Evolutionary conservation across 129 eudicot genomes (phyloP), one percentile per base, ranked within the genome.

Genomic region (Flaveria brownii): DNA sequence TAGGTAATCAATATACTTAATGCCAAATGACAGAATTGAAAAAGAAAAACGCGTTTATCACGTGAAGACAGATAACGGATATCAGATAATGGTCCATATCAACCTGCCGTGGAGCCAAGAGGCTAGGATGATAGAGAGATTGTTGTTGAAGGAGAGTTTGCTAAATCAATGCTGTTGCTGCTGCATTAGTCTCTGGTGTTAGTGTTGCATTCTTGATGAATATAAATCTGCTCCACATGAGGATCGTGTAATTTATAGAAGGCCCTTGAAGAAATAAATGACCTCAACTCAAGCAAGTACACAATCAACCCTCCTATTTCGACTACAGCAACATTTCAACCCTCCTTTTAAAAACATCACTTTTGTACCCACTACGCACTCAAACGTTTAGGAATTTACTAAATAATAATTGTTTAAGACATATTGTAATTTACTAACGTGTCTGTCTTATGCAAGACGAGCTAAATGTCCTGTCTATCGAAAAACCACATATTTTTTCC

Each of bases 61-160:
- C 6, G 1, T 33, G 6, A 0, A 33, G 57, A 81, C 1, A 46
- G 6, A 43, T 68, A 52, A 26, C 50, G n/a, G 45, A 39, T 25
- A 14, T 47, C n/a, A 76, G 52, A 88, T 81, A n/a, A 78, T 22
- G 61, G 16, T 66, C 49, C 46, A 63, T 73, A 23, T 15, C 52
- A 81, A 90, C 95, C 97, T 92, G 91, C 2, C 90, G 96, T 60
- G 97, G 88, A 59, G 90, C 95, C 77, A 92, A 78, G 67, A 87
- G 89, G 78, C 88, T 90, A 72, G 93, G 96, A 77, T 86, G 98
- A 85, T 89, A 90, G 9, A 92, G 86, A 12, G 96, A 90, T 78
- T 92, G 96, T 39, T 92, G 97, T 64, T 91, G 98, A 57, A 90
- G 92, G 56, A 92, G 87, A 74, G 96, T 92, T 83, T 92, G 98